These are phyloP conservation scores for Pythium guiyangense DNA, from an alignment of 352 stramenopile genomes.

Conservation along the genomic window DNA sequence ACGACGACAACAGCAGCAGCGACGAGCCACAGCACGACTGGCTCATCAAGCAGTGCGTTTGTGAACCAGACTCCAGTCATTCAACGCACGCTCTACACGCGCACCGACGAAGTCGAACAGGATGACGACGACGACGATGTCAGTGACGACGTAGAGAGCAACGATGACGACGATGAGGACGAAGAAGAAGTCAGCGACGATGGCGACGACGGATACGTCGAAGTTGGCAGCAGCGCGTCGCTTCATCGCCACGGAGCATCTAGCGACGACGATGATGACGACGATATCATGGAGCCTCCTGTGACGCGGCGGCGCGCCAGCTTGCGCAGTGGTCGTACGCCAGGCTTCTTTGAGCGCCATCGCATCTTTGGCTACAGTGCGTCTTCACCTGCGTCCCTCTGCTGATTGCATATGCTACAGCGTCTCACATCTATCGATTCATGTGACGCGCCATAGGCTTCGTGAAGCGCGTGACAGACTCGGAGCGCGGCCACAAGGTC, in stretches of 20 bases:
- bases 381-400: not conserved
- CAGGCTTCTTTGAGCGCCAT: conserved; percentile 8
- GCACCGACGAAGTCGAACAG: conserved; percentile 31
- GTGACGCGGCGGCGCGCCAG: not conserved
- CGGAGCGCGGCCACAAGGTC: conserved; percentile 18
- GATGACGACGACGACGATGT: conserved; percentile 24
- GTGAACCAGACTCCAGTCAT: conserved; percentile 44
- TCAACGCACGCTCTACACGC: conserved; percentile 54
- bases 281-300: not conserved
- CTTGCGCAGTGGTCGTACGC: not conserved
- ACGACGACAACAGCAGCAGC: not conserved
- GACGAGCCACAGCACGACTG: not conserved
- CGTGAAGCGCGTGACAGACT: conserved; percentile 3
- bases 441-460: conserved; percentile 3
- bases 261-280: not conserved
- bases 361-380: conserved; percentile 5
- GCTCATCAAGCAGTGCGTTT: conserved; percentile 9
- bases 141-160: conserved; percentile 23
- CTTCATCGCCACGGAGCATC: conserved; percentile 8
- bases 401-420: too few species aligned
- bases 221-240: conserved; percentile 14
- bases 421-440: not conserved
- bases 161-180: conserved; percentile 14
- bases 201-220: conserved; percentile 22
- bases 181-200: conserved; percentile 23